These are phyloP conservation scores for Ophiocordyceps camponoti-leonardi DNA, from an alignment of 2,329 filamentous ascomycete genomes.

Conservation along the genomic window DNA sequence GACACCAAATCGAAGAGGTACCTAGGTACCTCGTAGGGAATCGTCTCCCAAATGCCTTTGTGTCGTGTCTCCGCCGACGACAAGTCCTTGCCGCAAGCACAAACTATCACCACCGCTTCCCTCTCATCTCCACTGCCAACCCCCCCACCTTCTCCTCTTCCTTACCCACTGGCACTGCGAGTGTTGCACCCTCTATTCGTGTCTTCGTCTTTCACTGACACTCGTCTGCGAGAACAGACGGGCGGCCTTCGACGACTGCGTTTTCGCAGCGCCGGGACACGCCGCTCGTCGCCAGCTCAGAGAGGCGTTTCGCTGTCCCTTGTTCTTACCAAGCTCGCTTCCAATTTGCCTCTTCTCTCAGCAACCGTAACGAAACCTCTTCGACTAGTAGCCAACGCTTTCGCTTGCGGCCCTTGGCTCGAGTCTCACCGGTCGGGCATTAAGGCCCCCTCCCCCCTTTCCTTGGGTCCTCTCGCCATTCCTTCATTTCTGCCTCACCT, in stretches of 20 bases:
- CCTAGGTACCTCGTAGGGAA: no score
- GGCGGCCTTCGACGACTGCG: not conserved
- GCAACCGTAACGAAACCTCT: not conserved
- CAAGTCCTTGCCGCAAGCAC: not conserved
- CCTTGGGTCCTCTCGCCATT: not conserved
- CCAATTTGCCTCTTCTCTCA: not conserved
- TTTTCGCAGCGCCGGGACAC: not conserved
- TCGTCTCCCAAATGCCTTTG: no score
- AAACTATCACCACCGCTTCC: not conserved
- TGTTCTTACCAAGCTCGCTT: not conserved
- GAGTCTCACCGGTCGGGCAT: not conserved
- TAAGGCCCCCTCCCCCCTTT: not conserved
- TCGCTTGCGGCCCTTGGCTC: not conserved
- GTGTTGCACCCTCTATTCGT: not conserved
- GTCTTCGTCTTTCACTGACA: not conserved
- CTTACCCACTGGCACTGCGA: no score
- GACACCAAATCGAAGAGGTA: no score
- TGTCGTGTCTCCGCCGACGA: not conserved
- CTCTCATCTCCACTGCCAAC: not conserved
- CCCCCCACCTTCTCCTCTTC: not conserved
- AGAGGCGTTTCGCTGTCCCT: not conserved
- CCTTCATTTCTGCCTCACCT: not conserved
- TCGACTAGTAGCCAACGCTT: not conserved
- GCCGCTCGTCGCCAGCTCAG: not conserved
- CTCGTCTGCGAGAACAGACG: not conserved